Base-by-base conservation (phyloP, 1,139 yeast genomes). In the Groenewaldozyma sp. region DNA sequence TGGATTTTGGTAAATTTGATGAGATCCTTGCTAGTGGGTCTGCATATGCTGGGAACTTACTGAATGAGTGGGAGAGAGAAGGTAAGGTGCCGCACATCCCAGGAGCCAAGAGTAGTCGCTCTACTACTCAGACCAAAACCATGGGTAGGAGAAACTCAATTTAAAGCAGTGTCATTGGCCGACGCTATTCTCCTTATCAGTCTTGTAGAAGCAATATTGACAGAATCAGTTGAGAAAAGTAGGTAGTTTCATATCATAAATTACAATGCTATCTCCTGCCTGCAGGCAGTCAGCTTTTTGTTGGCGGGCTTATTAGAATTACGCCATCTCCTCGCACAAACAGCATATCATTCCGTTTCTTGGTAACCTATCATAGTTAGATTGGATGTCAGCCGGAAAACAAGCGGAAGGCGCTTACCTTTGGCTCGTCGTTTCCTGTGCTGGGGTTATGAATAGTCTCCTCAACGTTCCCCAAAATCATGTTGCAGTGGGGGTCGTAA, bases 311-410 rank as follows among this genome's bases (percentile, higher is more conserved):
- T 45, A 84, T 76, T 53, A 87, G 71, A 41, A 91, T 84, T 36
- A 88, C 97, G 3, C 94, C 79, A 63, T 91, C 97, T 16, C 98
- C 98, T 66, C 98, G 78, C 17, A 93, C 91, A 64, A 88, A 91
- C 37, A 93, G 79, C 91, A 93, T 83, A 44, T 84, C 95, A 18
- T 87, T 74, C 45, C 71, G 69, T 57, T 83, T 84, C 34, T 78
- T 81, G 18, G 61, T 62, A 7, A 73, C 62, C 62, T 65, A 47
- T 35, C 20, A 13, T 17, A 11, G 22, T 29, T 28, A 32, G 34
- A 28, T 16, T 14, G 7, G 7, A 28, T 28, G 18, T 11, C 26
- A 7, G 7, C 26, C 26, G 11, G 11, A 22, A 22, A 22, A 7
- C 10, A 22, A 11, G 7, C 7, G 26, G 18, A 17, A n/a, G 6